Percentiles rank a stretch among this genome's conserved stretches.
Conservation (phyloP, 2,329 filamentous ascomycete genomes). For the Ophiostoma sp. region DNA sequence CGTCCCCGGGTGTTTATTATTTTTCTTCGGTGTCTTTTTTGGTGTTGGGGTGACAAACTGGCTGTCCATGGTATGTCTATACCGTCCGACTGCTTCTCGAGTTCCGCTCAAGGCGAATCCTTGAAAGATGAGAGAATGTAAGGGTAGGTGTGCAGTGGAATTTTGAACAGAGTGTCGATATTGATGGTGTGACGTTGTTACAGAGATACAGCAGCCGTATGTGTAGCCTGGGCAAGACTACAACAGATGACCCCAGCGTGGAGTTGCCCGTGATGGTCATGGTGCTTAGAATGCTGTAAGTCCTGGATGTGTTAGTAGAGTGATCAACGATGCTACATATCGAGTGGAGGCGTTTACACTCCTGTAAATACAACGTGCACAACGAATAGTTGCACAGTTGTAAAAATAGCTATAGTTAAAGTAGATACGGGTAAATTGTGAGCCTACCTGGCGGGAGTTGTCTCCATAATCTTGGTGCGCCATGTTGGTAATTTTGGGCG, state of each 20-base stretch:
- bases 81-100: not conserved
- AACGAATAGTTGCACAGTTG: not conserved
- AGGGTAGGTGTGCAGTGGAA: not conserved
- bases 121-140: too few species aligned
- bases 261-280: not conserved
- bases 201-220: not conserved
- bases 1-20: not conserved
- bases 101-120: not conserved
- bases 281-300: not conserved
- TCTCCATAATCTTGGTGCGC: not conserved
- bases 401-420: not conserved
- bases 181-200: not conserved
- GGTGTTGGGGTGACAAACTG: not conserved
- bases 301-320: not conserved
- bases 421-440: not conserved
- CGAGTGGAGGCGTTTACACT: not conserved
- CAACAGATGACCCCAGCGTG: too few species aligned
- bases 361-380: not conserved
- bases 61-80: not conserved
- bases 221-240: not conserved
- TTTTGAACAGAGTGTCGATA: not conserved
- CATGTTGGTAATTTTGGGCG: not conserved
- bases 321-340: not conserved
- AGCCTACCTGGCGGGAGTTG: not conserved
- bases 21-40: not conserved